These are phyloP conservation scores for Sporothrix euskadiensis DNA, from an alignment of 2,329 filamentous ascomycete species.

Conservation along the genomic window DNA sequence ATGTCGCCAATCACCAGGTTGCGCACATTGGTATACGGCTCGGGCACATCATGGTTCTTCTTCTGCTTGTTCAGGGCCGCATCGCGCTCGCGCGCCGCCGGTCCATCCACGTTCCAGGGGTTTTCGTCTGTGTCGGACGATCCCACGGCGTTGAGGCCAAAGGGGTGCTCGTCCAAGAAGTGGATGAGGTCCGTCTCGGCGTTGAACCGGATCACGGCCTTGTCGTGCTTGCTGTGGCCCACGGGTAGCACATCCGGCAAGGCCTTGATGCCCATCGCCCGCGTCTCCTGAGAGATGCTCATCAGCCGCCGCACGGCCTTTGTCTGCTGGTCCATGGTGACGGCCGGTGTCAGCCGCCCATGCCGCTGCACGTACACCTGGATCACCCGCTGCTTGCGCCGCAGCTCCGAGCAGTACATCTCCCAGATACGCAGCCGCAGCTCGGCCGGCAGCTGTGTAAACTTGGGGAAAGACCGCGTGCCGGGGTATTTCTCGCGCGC, in stretches of 20 bases:
- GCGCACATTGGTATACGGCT: slow-evolving; percentile 19
- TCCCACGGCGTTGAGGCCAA: neutral
- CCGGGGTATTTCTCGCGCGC: neutral
- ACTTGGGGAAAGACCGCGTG: slow-evolving; percentile 25
- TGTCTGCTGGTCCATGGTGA: slow-evolving; percentile 14
- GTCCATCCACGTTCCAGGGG: neutral
- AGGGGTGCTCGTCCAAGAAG: slow-evolving; percentile 16
- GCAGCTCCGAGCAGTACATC: slow-evolving; percentile 26
- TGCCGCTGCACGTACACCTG: neutral
- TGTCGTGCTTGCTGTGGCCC: neutral
- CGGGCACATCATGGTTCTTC: neutral
- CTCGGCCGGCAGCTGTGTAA: slow-evolving; percentile 29
- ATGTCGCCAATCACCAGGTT: slow-evolving; percentile 25
- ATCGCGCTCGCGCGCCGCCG: neutral
- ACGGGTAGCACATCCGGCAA: slow-evolving; percentile 31
- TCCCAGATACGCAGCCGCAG: slow-evolving; percentile 32
- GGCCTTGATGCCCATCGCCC: slow-evolving; percentile 24
- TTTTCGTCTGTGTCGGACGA: neutral
- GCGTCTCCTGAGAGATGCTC: slow-evolving; percentile 30
- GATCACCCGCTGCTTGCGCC: slow-evolving; percentile 21
- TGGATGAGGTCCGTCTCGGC: slow-evolving; percentile 29
- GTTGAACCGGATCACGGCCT: slow-evolving; percentile 29
- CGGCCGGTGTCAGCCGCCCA: neutral
- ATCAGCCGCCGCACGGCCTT: slow-evolving; percentile 25
- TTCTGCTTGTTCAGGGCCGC: neutral